These are phyloP conservation scores for Podila epicladia DNA, from an alignment of 192 early-diverging fungal species.

Conservation along the genomic window DNA sequence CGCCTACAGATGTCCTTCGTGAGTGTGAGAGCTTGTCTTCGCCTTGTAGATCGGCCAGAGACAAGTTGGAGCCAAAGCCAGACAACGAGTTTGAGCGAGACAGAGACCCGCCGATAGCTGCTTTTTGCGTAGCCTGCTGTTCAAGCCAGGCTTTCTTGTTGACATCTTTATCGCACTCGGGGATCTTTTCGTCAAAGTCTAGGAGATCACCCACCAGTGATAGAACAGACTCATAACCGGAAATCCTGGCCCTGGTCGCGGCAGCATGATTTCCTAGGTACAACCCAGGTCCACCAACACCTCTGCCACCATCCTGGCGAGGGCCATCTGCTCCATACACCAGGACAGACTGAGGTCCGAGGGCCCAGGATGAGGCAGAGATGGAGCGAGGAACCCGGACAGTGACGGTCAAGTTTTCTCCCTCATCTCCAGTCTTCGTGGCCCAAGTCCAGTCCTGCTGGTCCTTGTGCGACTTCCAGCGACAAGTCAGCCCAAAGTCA, in stretches of 20 bases:
- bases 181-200: constrained; percentile 46
- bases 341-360: constrained; percentile 45
- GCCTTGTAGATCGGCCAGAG: neutral
- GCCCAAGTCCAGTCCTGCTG: constrained; percentile 40
- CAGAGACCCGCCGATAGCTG: constrained; percentile 5
- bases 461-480: constrained; percentile 42
- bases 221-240: constrained; percentile 39
- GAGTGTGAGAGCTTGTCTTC: neutral
- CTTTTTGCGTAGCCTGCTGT: constrained; percentile 5
- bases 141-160: constrained; percentile 42
- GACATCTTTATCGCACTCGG: constrained; percentile 39
- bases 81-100: constrained; percentile 26
- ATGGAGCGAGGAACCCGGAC: constrained; percentile 38
- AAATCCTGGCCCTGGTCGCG: constrained; percentile 39
- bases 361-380: constrained; percentile 28
- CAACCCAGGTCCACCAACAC: constrained; percentile 36
- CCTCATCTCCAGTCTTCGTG: constrained; percentile 4
- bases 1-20: constrained; percentile 18
- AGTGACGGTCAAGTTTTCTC: constrained; percentile 17
- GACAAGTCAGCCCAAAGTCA: constrained; percentile 39
- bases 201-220: constrained; percentile 36
- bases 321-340: constrained; percentile 32
- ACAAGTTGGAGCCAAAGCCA: neutral
- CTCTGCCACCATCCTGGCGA: constrained; percentile 8
- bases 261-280: constrained; percentile 50